phyloP scores from a whole-genome alignment of 768 basidiomycete genomes.

The Amanita pseudoporphyria region DNA sequence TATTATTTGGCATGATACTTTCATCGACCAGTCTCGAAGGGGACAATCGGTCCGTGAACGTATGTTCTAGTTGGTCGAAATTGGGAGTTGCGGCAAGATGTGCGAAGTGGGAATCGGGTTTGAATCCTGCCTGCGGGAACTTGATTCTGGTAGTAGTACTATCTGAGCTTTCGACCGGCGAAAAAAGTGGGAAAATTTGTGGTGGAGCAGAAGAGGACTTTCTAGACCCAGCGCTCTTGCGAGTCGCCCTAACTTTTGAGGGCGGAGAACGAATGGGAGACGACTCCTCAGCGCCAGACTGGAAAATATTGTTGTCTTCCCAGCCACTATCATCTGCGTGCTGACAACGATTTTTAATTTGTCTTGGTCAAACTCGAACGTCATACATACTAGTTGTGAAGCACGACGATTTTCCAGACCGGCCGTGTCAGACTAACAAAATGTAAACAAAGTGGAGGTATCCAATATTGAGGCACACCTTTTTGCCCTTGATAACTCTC shows the following conservation, averaged over 20 bases:
- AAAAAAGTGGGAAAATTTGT: constrained; percentile 35
- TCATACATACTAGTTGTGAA: constrained; percentile 32
- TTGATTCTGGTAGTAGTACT: constrained; percentile 15
- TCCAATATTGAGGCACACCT: constrained; percentile 28
- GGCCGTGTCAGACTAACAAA: constrained; percentile 35
- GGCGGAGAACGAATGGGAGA: constrained; percentile 64
- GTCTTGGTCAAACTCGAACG: background rate
- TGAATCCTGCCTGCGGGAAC: constrained; percentile 49
- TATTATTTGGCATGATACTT: background rate
- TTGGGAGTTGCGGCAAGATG: constrained; percentile 15
- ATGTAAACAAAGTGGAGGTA: constrained; percentile 6
- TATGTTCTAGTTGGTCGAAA: background rate
- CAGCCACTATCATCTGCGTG: constrained; percentile 66
- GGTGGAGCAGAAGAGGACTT: constrained; percentile 68
- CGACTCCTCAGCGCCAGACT: constrained; percentile 84
- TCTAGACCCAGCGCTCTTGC: constrained; percentile 30
- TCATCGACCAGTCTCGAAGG: background rate
- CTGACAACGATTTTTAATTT: constrained; percentile 6
- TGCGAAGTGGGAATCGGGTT: constrained; percentile 36
- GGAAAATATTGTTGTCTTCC: constrained; percentile 88
- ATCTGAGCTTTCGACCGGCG: constrained; percentile 23
- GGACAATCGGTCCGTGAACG: background rate
- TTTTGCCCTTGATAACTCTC: constrained; percentile 54
- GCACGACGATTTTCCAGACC: constrained; percentile 44
- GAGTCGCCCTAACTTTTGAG: constrained; percentile 28